Evolutionary conservation across 176 grass and related monocot species (phyloP), one percentile per base, ranked within the genome.

Genomic region (Oryza longistaminata): DNA sequence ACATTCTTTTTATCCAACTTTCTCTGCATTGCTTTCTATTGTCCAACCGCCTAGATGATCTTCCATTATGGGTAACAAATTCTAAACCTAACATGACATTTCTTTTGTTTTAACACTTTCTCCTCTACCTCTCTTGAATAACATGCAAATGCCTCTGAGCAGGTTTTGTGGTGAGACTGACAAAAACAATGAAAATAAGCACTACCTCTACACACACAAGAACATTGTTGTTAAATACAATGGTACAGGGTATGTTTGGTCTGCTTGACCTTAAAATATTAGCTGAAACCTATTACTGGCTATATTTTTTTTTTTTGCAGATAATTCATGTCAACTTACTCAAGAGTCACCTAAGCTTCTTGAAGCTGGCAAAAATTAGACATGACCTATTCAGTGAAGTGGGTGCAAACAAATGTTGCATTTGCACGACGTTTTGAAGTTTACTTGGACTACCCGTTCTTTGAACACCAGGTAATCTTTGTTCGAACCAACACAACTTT

Each of bases 271-370:
- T 80, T 81, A 78, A 77, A 84, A 62, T 2, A 75, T 62, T 83
- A 76, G 2, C 21, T 34, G 46, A 82, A 21, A 49, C 17, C 14
- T 77, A 78, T 70, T n/a, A 11, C 66, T 77, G 9, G 35, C 29
- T 81, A 73, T n/a, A 87, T 73, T 71, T 48, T 75, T 35, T 42
- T 62, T 52, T 11, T 9, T 67, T 92, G 34, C 71, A 98, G 95
- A 93, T 98, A 92, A 98, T 98, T 88, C 93, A 96, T 94, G 96
- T 96, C 44, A 99, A 95, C 93, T 99, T 67, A 96, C 96, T 22
- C 96, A 95, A 91, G 91, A 96, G 50, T 88, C 82, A 48, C 93
- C 96, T 76, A 99, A 96, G 84, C 93, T 99, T 81, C 89, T 99
- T 85, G 96, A 96, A 91, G 86, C 82, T 87, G 96, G 91, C 52